Evolutionary conservation across 2,329 filamentous ascomycete species (phyloP).

Genomic region (Colletotrichum spaethianum): DNA sequence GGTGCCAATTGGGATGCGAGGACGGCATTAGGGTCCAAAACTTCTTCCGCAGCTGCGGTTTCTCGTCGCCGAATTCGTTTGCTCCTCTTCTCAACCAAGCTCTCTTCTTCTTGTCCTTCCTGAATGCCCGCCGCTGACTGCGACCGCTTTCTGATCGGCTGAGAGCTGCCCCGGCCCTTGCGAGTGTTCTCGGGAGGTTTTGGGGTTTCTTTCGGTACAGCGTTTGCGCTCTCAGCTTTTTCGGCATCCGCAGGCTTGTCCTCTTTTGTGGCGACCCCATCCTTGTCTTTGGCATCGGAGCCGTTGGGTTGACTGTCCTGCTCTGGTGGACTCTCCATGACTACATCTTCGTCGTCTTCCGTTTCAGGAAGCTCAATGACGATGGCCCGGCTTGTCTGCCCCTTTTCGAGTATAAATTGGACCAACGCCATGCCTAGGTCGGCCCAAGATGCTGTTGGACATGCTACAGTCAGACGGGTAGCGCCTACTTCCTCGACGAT

Average conservation of each 20-base stretch:
- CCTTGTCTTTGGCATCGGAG: constrained; percentile 50
- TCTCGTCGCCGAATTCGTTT: constrained; percentile 76
- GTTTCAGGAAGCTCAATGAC: constrained; percentile 54
- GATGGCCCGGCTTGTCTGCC: constrained; percentile 53
- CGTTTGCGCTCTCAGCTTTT: constrained; percentile 26
- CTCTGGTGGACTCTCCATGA: constrained; percentile 43
- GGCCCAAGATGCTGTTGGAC: constrained; percentile 57
- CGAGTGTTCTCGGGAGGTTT: constrained; percentile 49
- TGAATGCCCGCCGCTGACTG: constrained; percentile 73
- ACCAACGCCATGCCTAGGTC: constrained; percentile 59
- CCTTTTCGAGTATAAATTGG: constrained; percentile 51
- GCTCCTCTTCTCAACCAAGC: constrained; percentile 71
- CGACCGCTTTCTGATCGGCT: constrained; percentile 70
- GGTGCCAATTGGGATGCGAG: constrained; percentile 70
- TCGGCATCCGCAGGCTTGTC: constrained; percentile 21
- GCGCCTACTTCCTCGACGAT: constrained; percentile 30
- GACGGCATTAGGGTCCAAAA: constrained; percentile 65
- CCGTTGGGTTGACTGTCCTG: constrained; percentile 21
- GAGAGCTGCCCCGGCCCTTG: constrained; percentile 55
- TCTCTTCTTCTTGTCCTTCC: constrained; percentile 71
- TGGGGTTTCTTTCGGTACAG: constrained; percentile 19
- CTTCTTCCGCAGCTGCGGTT: constrained; percentile 65
- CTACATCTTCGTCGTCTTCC: constrained; percentile 53
- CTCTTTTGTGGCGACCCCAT: constrained; percentile 55
- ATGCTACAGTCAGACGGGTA: constrained; percentile 47